Conservation (phyloP, 345 rosid species). For the Heritiera fomes region DNA sequence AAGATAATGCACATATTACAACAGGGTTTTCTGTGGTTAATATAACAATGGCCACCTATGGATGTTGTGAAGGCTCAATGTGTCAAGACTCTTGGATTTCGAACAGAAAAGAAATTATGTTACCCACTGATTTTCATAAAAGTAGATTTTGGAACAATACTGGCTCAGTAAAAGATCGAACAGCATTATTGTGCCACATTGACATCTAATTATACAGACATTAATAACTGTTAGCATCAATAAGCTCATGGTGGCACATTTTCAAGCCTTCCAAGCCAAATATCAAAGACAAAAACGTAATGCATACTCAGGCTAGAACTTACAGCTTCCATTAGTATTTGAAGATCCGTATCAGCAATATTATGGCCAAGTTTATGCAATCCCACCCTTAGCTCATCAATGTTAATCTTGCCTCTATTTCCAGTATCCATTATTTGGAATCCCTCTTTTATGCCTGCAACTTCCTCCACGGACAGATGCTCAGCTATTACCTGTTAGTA, state of each 20-base stretch:
- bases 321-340: constrained; percentile 95
- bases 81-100: neutral
- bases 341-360: constrained; percentile 77
- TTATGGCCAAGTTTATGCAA: constrained; percentile 78
- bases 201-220: neutral
- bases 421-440: constrained; percentile 79
- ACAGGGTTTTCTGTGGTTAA: neutral
- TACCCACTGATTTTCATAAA: neutral
- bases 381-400: constrained; percentile 79
- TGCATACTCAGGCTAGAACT: constrained; percentile 30
- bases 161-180: neutral
- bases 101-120: neutral
- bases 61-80: neutral
- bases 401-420: constrained; percentile 79
- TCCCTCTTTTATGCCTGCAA: constrained; percentile 86
- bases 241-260: neutral
- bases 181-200: neutral
- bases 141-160: neutral
- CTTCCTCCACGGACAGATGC: constrained; percentile 93
- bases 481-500: constrained; percentile 80
- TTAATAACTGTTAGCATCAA: neutral
- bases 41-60: neutral
- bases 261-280: neutral
- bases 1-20: neutral
- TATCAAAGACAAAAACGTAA: neutral